Evolutionary conservation across 371 early-diverging fungal species (phyloP), one percentile per base, ranked within the genome.

Genomic region (Vairimorpha necatrix): DNA sequence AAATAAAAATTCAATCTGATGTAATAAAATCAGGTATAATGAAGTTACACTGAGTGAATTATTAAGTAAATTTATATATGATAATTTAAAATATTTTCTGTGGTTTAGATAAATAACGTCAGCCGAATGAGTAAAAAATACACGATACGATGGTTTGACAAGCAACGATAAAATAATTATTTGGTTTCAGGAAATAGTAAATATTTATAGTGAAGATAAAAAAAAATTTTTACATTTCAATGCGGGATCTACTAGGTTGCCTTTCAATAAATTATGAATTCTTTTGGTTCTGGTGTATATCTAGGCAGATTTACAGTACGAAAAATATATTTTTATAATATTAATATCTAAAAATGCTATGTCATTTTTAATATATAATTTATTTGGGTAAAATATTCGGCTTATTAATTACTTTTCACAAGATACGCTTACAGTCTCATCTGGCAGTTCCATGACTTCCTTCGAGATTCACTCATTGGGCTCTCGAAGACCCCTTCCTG

Each of bases 151-250:
- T 76, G 93, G 92, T 56, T 98, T 94, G 84, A 88, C 90, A 11
- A 74, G 87, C 4, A 86, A 90, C 24, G 90, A 91, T 4, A 90
- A 92, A 13, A 94, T 91, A 77, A 89, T 98, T 50, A 93, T 94
- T 83, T 94, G 95, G 94, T 96, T 96, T 88, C 96, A 96, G 98
- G 87, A 95, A 36, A 94, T 93, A 0, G 95, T 98, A 11, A 89
- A 95, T 20, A 90, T 91, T 75, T 94, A 95, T 84, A 90, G 90
- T 78, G 93, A 92, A 83, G 94, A 94, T 85, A 93, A 96, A 84
- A 87, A 94, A 1, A 94, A 96, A 83, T 85, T 98, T 65, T 86
- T 98, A 61, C 96, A 96, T 84, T 98, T 95, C 87, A 91, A 90
- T 22, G 96, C 98, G 0, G 96, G 98, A 28, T 96, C 96, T 0